Evolutionary conservation across 1,139 yeast genomes (phyloP).

Genomic region (Pneumocystis oryctolagi): DNA sequence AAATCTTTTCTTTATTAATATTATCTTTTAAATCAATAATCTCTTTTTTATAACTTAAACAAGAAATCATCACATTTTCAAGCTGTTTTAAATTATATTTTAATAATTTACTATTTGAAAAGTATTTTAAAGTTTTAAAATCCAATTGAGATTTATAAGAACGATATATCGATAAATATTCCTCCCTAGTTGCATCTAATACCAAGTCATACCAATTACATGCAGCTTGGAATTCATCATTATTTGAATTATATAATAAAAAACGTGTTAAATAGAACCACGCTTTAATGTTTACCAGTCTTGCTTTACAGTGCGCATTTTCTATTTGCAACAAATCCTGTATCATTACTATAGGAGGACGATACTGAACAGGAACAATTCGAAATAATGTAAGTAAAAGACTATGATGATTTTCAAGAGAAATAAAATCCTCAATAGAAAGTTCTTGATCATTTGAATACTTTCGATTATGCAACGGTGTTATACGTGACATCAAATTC

Average conservation of each 20-base stretch:
- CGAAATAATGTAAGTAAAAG: conserved; percentile 16
- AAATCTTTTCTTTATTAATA: not conserved
- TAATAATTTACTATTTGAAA: not conserved
- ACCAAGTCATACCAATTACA: not conserved
- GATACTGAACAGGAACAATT: conserved; percentile 14
- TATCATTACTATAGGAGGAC: conserved; percentile 16
- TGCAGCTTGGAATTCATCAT: not conserved
- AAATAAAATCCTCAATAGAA: conserved; percentile 14
- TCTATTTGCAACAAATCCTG: conserved; percentile 16
- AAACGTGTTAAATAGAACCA: conserved; percentile 15
- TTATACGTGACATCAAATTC: conserved; percentile 15
- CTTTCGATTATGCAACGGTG: conserved; percentile 16
- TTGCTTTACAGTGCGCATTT: conserved; percentile 16
- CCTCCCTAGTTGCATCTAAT: not conserved
- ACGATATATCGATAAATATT: not conserved
- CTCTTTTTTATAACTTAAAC: not conserved
- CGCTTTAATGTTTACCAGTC: conserved; percentile 17
- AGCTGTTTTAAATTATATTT: conserved; percentile 1
- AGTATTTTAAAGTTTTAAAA: not conserved
- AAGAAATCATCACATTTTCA: not conserved
- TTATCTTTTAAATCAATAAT: not conserved
- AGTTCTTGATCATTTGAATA: conserved; percentile 15
- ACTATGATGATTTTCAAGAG: conserved; percentile 16
- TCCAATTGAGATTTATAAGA: not conserved
- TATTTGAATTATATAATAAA: not conserved